Evolutionary conservation across 2,329 filamentous ascomycete genomes (phyloP), one percentile per base, ranked within the genome.

Genomic region (Aspergillus hiratsukae): DNA sequence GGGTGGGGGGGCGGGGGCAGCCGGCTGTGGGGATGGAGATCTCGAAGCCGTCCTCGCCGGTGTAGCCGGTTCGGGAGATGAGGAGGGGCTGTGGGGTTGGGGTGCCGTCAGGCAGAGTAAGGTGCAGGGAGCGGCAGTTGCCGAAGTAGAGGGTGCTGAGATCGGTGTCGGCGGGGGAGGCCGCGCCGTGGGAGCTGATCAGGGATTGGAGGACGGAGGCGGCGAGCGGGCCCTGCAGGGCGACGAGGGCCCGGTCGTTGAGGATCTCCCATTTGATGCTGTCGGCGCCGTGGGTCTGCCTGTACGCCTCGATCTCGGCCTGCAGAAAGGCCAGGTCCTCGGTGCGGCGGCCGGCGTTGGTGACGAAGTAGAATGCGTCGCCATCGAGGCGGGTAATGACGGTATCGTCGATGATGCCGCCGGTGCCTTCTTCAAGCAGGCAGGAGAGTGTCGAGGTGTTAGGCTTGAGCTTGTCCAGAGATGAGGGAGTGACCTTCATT

Each of bases 1-100:
- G n/a, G n/a, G n/a, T n/a, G n/a, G n/a, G n/a, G n/a, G n/a, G n/a
- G n/a, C n/a, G n/a, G 7, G 72, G 53, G 8, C 87, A 85, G 65
- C 87, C 83, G 25, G 81, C 80, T 0, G 84, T 81, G 1, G 88
- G 85, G 66, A 97, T 89, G 43, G 90, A 94, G 68, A 99, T 90
- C 78, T 99, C 94, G 76, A 99, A 99, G 45, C 94, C 94, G 73
- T 99, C 94, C 78, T 99, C 94, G 58, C 94, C 94, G 0, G 94
- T 99, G 79, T 99, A 99, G 4, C 94, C 94, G 49, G 89, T 94
- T 58, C 94, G 86, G 70, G 87, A 92, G 69, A 97, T 86, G 51
- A 97, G 82, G 49, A 94, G 70, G 62, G 80, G 74, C 58, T 80
- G 66, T 58, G 80, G 65, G 23, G 75, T 75, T 58, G 76, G 76